Conservation (phyloP, 306 rosid species). For the Cucumis hystrix region DNA sequence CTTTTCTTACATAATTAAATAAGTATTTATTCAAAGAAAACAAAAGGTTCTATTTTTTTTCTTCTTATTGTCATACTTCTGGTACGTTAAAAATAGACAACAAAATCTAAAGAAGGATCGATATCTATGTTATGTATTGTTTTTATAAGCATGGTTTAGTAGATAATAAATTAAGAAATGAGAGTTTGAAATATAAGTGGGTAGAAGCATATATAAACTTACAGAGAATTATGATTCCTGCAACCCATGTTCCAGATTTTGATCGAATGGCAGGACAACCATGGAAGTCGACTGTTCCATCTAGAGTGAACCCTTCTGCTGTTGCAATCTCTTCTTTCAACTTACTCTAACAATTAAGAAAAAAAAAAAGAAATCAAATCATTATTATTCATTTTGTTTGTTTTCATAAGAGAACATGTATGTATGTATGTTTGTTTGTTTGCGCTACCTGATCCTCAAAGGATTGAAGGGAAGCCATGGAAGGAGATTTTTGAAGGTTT, state of each 20-base stretch:
- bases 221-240: conserved; percentile 75
- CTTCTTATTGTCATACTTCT: too few species aligned
- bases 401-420: not conserved
- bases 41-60: too few species aligned
- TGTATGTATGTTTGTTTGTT: not conserved
- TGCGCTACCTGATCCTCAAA: not conserved
- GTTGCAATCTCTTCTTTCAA: conserved; percentile 26
- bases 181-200: too few species aligned
- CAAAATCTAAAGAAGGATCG: too few species aligned
- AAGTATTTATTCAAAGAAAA: too few species aligned
- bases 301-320: conserved; percentile 44
- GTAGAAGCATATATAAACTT: conserved; percentile 12
- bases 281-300: conserved; percentile 65
- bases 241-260: conserved; percentile 76
- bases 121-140: too few species aligned
- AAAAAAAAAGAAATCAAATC: too few species aligned
- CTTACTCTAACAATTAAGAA: conserved; percentile 16
- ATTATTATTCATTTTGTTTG: not conserved
- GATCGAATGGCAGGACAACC: conserved; percentile 61
- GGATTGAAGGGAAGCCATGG: not conserved
- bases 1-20: not conserved
- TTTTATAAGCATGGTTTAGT: too few species aligned
- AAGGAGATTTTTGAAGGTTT: not conserved
- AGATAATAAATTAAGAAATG: too few species aligned
- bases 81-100: too few species aligned